Percentiles rank a stretch among this genome's conserved stretches.
Evolutionary conservation across 495 filamentous ascomycete species (phyloP).

Genomic region (Talaromyces liani): DNA sequence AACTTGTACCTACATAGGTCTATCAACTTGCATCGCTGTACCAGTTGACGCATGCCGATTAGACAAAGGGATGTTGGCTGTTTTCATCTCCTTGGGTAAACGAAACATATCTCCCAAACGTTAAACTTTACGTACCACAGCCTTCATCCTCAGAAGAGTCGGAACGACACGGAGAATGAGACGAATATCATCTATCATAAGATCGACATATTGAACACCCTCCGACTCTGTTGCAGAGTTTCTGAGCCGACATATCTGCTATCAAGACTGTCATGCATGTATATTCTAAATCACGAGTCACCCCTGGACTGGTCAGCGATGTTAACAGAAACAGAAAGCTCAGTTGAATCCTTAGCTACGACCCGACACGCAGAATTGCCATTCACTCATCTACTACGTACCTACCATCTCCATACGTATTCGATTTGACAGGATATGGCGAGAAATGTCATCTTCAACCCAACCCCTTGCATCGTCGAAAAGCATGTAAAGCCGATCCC

Average conservation of each 20-base stretch:
- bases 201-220: neutral
- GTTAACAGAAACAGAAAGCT: no score
- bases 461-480: neutral
- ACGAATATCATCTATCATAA: neutral
- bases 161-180: neutral
- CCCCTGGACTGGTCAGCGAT: neutral
- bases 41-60: neutral
- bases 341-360: no score
- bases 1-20: neutral
- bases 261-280: neutral
- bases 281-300: neutral
- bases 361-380: no score
- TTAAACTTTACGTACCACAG: neutral
- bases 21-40: neutral
- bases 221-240: neutral
- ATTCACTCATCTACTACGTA: no score
- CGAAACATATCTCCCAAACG: no score
- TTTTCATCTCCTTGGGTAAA: no score
- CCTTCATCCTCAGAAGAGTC: neutral
- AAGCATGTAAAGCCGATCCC: neutral
- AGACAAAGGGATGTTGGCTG: neutral
- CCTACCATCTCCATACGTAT: neutral
- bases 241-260: neutral
- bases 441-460: neutral
- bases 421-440: no score